These are phyloP conservation scores for Penicillium angulare DNA, from an alignment of 495 filamentous ascomycete species.

Conservation along the genomic window DNA sequence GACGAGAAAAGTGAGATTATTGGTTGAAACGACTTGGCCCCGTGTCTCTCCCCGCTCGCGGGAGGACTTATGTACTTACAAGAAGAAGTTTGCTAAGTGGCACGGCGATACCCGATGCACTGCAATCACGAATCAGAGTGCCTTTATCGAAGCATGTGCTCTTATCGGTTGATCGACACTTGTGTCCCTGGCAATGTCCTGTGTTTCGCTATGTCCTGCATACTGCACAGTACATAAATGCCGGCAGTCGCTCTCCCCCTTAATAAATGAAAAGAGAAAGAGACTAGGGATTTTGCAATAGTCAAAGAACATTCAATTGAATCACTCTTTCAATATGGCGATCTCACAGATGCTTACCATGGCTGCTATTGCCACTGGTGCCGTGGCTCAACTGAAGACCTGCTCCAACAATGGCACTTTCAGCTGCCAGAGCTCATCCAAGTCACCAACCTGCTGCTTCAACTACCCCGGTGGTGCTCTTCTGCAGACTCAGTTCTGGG, in stretches of 20 bases:
- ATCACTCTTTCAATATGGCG: not conserved
- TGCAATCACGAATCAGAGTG: constrained; percentile 31
- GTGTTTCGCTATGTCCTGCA: not conserved
- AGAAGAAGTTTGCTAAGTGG: not conserved
- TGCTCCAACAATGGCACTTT: constrained; percentile 30
- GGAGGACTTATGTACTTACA: not conserved
- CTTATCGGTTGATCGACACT: constrained; percentile 16
- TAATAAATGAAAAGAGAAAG: no score
- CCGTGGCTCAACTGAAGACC: constrained; percentile 21
- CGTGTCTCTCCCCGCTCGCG: not conserved
- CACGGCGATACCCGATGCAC: constrained; percentile 24
- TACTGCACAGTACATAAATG: constrained; percentile 8
- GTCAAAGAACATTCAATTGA: not conserved
- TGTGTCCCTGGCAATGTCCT: constrained; percentile 6
- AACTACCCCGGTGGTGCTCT: constrained; percentile 71
- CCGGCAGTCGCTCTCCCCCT: not conserved
- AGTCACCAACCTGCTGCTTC: constrained; percentile 68
- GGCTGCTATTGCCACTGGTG: constrained; percentile 20
- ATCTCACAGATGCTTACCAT: constrained; percentile 24
- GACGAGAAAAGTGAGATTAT: not conserved
- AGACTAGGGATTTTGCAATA: not conserved
- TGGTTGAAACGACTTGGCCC: not conserved
- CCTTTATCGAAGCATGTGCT: constrained; percentile 37
- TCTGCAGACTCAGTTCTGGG: constrained; percentile 82
- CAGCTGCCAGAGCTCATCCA: constrained; percentile 40